These are phyloP conservation scores for Paecilomyces variotii DNA, from an alignment of 2,329 filamentous ascomycete species.

Conservation along the genomic window DNA sequence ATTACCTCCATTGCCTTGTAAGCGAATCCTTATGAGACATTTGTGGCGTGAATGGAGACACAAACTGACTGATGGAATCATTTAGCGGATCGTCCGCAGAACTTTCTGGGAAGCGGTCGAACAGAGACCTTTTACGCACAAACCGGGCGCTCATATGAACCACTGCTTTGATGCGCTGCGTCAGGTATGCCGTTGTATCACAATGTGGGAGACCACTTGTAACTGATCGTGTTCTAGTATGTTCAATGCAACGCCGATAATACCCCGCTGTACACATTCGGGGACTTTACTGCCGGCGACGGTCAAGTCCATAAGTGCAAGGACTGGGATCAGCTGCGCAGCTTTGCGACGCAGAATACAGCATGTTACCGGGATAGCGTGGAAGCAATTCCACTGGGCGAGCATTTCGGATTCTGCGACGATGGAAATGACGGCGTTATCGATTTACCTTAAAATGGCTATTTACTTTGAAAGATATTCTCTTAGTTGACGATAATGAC, in stretches of 20 bases:
- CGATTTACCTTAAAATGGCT: too few species aligned
- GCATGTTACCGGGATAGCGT: constrained; percentile 18
- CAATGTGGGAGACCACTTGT: background rate
- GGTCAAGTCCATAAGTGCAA: constrained; percentile 8
- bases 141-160: constrained; percentile 4
- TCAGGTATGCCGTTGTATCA: background rate
- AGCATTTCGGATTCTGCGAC: constrained; percentile 15
- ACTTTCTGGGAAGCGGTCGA: constrained; percentile 9
- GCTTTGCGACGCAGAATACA: constrained; percentile 13
- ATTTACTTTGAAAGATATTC: too few species aligned
- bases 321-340: constrained; percentile 10
- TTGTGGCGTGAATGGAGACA: background rate
- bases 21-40: background rate
- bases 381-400: constrained; percentile 3
- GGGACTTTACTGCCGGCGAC: constrained; percentile 7
- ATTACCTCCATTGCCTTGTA: constrained; percentile 12
- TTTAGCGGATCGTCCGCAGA: constrained; percentile 7
- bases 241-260: constrained; percentile 9
- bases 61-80: background rate
- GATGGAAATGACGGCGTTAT: constrained; percentile 9
- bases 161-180: constrained; percentile 12
- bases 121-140: background rate
- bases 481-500: too few species aligned
- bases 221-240: constrained; percentile 1
- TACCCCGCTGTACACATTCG: constrained; percentile 7